Evolutionary conservation across 768 basidiomycete genomes (phyloP).

Genomic region (Russula abietina): DNA sequence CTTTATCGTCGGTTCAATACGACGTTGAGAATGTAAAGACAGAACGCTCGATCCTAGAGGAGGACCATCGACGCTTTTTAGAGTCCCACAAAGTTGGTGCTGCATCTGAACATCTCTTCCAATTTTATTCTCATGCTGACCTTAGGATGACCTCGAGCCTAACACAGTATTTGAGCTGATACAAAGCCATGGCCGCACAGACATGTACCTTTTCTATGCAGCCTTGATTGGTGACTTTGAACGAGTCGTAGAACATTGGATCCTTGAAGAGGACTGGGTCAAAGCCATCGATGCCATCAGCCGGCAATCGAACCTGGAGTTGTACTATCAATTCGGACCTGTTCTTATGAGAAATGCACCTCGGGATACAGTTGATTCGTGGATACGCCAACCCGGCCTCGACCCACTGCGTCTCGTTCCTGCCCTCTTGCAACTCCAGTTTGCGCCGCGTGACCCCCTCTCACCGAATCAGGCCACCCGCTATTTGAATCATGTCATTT

Average conservation of each 20-base stretch:
- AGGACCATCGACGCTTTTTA: conserved; percentile 89
- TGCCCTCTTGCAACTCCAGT: conserved; percentile 76
- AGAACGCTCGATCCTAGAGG: conserved; percentile 80
- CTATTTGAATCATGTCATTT: conserved; percentile 80
- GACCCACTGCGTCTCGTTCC: conserved; percentile 85
- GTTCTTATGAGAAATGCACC: conserved; percentile 82
- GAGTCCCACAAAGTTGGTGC: conserved; percentile 80
- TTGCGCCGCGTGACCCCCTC: conserved; percentile 62
- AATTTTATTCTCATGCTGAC: neutral
- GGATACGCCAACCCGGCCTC: conserved; percentile 76
- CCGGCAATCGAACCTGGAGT: conserved; percentile 74
- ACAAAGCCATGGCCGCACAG: conserved; percentile 85
- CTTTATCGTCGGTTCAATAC: conserved; percentile 73
- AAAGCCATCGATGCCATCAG: conserved; percentile 88
- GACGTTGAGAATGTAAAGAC: conserved; percentile 80
- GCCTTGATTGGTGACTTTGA: conserved; percentile 72
- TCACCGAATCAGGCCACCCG: conserved; percentile 82
- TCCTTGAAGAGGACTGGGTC: conserved; percentile 86
- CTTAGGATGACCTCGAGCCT: conserved; percentile 74
- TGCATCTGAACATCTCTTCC: neutral
- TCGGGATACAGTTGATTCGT: conserved; percentile 87
- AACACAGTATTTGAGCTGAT: conserved; percentile 89
- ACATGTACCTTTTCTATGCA: conserved; percentile 89
- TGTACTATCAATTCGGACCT: conserved; percentile 91
- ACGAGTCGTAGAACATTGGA: conserved; percentile 86